These are phyloP conservation scores for Ceratocystiopsis sp. DNA, from an alignment of 2,329 filamentous ascomycete species.

Conservation along the genomic window DNA sequence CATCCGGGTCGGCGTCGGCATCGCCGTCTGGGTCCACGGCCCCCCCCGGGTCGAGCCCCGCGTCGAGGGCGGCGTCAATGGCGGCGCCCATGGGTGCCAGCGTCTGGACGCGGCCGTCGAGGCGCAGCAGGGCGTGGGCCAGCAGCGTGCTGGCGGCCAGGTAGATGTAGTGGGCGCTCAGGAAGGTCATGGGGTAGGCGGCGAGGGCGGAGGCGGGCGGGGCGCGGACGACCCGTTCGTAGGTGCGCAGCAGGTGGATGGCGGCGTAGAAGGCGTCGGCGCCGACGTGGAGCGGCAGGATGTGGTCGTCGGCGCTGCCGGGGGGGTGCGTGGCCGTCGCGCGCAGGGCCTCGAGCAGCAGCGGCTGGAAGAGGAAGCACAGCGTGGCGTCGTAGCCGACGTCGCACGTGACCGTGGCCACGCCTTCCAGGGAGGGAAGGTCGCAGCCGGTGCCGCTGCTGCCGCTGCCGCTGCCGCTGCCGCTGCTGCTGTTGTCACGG, in stretches of 20 bases:
- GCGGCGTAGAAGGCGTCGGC: constrained; percentile 15
- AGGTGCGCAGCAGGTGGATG: constrained; percentile 14
- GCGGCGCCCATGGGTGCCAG: constrained; percentile 9
- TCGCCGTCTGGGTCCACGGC: no score
- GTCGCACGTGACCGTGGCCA: constrained; percentile 16
- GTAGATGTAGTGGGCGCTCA: constrained; percentile 17
- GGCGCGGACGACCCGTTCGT: constrained; percentile 15
- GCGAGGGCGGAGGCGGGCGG: constrained; percentile 13
- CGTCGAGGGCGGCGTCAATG: no score
- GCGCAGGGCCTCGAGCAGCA: constrained; percentile 9
- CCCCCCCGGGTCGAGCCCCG: no score
- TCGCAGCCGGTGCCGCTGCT: no score
- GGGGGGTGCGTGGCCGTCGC: no score
- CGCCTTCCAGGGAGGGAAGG: constrained; percentile 8
- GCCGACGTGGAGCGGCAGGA: no score
- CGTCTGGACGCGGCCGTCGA: constrained; percentile 12
- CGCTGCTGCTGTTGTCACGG: no score
- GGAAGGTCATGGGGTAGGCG: constrained; percentile 16
- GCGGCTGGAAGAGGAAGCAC: constrained; percentile 17
- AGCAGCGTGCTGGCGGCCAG: constrained; percentile 16
- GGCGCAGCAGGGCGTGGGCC: constrained; percentile 14
- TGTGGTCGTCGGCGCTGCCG: no score
- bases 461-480: no score
- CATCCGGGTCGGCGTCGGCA: no score
- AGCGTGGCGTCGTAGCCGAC: constrained; percentile 17